Conservation (phyloP, 768 basidiomycete species). For the Lactarius akahatsu region DNA sequence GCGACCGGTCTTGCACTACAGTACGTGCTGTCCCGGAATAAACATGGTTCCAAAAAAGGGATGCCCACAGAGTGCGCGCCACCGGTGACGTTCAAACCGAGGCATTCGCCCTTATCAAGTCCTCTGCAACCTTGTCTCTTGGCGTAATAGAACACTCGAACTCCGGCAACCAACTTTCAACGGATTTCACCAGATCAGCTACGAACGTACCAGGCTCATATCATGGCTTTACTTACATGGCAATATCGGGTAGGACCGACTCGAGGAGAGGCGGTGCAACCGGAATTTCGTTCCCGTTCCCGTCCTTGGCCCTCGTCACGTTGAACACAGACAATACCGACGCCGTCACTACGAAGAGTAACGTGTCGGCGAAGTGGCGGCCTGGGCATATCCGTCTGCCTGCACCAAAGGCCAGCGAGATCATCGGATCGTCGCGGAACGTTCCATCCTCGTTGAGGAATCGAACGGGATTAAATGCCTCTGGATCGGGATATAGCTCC, state of each 20-base stretch:
- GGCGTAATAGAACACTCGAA: not conserved
- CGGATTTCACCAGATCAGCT: not conserved
- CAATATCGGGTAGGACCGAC: not conserved
- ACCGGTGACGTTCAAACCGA: not conserved
- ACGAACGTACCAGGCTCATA: not conserved
- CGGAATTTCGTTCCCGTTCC: not conserved
- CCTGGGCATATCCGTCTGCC: not conserved
- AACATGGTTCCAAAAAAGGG: too few relatives aligned
- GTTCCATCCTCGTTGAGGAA: constrained; percentile 25
- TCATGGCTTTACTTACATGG: not conserved
- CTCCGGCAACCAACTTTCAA: not conserved
- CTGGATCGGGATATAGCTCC: constrained; percentile 31
- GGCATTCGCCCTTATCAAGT: not conserved
- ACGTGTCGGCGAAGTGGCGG: not conserved
- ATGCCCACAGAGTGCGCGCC: not conserved
- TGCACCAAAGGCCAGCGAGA: not conserved
- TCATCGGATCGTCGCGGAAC: constrained; percentile 4
- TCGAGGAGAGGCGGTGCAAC: not conserved
- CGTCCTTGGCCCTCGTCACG: constrained; percentile 10
- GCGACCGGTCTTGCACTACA: too few relatives aligned
- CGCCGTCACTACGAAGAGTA: not conserved
- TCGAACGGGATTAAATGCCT: constrained; percentile 33
- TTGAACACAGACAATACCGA: constrained; percentile 15
- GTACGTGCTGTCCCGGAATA: too few relatives aligned
- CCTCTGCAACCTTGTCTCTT: not conserved